phyloP scores from a whole-genome alignment of 768 basidiomycete species.

The Pisolithus marmoratus region DNA sequence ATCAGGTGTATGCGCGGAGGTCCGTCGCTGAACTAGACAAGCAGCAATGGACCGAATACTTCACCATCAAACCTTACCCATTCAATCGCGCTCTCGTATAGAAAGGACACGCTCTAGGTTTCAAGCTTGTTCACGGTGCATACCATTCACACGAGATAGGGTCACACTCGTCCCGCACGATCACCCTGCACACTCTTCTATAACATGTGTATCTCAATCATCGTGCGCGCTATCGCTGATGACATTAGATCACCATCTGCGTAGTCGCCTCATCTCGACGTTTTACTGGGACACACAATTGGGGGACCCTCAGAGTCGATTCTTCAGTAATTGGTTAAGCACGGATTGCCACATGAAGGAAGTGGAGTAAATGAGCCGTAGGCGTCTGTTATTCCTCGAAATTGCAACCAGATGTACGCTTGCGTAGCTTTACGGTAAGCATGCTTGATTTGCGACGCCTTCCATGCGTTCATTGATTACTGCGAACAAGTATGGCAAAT shows the following conservation, averaged over 20 bases:
- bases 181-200: conserved; percentile 67
- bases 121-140: conserved; percentile 91
- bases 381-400: conserved; percentile 39
- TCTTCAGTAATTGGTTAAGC: conserved; percentile 50
- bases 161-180: conserved; percentile 31
- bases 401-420: conserved; percentile 65
- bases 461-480: not conserved
- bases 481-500: conserved; percentile 72
- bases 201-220: no score
- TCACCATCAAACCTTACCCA: conserved; percentile 42
- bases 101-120: conserved; percentile 71
- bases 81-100: conserved; percentile 58
- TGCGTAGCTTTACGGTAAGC: conserved; percentile 81
- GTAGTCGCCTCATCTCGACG: conserved; percentile 38
- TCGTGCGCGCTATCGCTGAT: no score
- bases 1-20: conserved; percentile 84
- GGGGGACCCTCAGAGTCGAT: conserved; percentile 59
- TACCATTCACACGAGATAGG: conserved; percentile 76
- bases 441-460: not conserved
- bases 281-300: conserved; percentile 86
- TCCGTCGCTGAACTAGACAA: conserved; percentile 29
- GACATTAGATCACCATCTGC: no score
- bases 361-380: conserved; percentile 6
- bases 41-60: not conserved
- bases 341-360: conserved; percentile 41